Conservation (phyloP, 768 basidiomycete species). For the Lepiota subincarnata region DNA sequence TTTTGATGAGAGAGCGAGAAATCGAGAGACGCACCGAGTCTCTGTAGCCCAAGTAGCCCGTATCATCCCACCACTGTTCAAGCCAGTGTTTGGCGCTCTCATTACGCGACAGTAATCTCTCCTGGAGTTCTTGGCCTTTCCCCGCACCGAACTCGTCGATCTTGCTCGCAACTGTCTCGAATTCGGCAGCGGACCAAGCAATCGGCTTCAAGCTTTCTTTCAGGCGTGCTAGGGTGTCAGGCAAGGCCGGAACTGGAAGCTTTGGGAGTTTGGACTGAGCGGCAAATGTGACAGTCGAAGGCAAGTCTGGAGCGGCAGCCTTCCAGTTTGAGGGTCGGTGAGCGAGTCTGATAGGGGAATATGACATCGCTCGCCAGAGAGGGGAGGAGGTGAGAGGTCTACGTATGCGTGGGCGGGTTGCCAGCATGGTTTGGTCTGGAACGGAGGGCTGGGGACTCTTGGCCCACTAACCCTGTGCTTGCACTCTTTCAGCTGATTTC, state of each 20-base stretch:
- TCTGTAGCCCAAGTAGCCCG: constrained; percentile 77
- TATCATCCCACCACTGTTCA: constrained; percentile 93
- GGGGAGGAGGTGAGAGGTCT: background rate
- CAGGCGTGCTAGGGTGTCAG: constrained; percentile 61
- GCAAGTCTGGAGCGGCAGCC: constrained; percentile 52
- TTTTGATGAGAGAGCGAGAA: constrained; percentile 2
- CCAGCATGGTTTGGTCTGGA: constrained; percentile 6
- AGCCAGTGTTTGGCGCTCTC: constrained; percentile 73
- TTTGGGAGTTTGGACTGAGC: constrained; percentile 59
- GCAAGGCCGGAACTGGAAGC: constrained; percentile 73
- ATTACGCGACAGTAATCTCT: constrained; percentile 52
- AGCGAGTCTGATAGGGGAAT: constrained; percentile 18
- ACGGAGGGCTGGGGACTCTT: background rate
- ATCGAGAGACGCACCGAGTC: constrained; percentile 57
- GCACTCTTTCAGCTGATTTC: constrained; percentile 9
- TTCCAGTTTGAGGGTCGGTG: constrained; percentile 65
- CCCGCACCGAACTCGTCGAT: constrained; percentile 61
- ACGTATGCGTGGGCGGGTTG: background rate
- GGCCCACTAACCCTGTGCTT: background rate
- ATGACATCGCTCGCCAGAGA: constrained; percentile 18
- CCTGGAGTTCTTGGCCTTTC: constrained; percentile 57
- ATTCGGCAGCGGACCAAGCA: constrained; percentile 60
- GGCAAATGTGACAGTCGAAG: constrained; percentile 57
- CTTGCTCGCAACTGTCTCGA: constrained; percentile 46
- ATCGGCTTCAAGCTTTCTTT: constrained; percentile 71